Conservation (phyloP, 108 stramenopile genomes). For the Schizochytrium sp. region DNA sequence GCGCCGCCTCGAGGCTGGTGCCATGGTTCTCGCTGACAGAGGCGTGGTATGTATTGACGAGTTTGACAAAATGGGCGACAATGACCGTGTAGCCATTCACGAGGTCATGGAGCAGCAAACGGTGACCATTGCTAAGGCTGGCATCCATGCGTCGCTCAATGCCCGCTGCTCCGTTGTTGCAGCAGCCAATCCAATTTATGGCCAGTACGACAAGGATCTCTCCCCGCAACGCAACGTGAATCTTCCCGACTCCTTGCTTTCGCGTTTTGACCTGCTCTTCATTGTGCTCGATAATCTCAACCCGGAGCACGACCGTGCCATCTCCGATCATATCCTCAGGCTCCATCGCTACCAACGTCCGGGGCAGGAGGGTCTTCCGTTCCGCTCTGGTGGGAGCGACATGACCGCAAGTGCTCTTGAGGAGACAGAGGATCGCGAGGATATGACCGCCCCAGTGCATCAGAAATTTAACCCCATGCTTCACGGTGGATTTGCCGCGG, state of each 20-base stretch:
- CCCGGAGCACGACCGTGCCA: conserved; percentile 77
- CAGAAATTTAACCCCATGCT: conserved; percentile 27
- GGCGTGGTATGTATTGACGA: conserved; percentile 99
- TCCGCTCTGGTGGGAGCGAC: conserved; percentile 16
- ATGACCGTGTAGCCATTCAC: conserved; percentile 92
- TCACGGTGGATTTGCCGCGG: conserved; percentile 22
- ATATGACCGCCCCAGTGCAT: conserved; percentile 28
- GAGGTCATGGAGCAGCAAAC: conserved; percentile 99
- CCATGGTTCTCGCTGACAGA: conserved; percentile 97
- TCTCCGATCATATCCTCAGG: conserved; percentile 86
- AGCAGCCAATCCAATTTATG: conserved; percentile 98
- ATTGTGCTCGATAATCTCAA: conserved; percentile 96
- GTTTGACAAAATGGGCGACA: conserved; percentile 75
- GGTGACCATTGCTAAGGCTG: conserved; percentile 98
- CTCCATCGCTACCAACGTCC: conserved; percentile 83
- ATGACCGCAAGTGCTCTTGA: conserved; percentile 51
- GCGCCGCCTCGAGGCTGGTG: conserved; percentile 92
- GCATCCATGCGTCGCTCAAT: conserved; percentile 86
- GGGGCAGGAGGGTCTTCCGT: conserved; percentile 58
- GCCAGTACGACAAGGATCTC: conserved; percentile 88
- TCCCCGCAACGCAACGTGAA: conserved; percentile 97
- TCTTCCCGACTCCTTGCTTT: conserved; percentile 91
- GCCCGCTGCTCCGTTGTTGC: conserved; percentile 94
- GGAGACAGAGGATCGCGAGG: conserved; percentile 49
- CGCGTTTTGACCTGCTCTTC: conserved; percentile 99